Base-by-base conservation (phyloP, 345 rosid species). In the Arabis alpina region DNA sequence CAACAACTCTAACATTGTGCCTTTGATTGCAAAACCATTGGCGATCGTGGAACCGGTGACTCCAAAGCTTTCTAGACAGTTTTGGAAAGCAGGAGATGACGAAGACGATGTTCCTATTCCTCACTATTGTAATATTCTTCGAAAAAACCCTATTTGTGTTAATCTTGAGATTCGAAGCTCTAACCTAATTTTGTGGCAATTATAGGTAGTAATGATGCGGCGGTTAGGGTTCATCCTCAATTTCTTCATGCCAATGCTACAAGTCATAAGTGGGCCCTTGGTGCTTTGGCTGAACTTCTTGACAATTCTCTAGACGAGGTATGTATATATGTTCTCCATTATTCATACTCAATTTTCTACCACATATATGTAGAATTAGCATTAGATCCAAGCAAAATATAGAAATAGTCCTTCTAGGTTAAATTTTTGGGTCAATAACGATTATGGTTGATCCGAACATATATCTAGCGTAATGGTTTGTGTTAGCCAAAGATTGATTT, bases 241-340 rank as follows among this genome's bases (percentile, higher is more conserved):
- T 92, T 92, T 68, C 82, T 92, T 64, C 98, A 90, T 81, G 89
- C 95, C 1, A 92, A 92, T 61, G 96, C 98, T 25, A 92, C 98
- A 25, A 88, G 96, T 60, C 98, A 92, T 25, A 92, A 88, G 62
- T 92, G 98, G 96, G 95, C 96, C 42, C 89, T 92, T 51, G 98
- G 98, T 80, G 96, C 98, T 74, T 81, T 88, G 27, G 98, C 96
- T 0, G 98, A 92, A 76, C 96, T 92, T 75, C 62, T 90, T 8
- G 96, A 92, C 82, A 92, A 92, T 34, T 68, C 95, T 9, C 56
- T 92, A 66, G 98, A 92, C 52, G 98, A 92, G 96, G 98, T 88
- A 77, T 23, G 95, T 88, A 77, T 36, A 36, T 19, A 19, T 19
- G 23, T 19, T 36, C 40, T 36, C 10, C 40, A 36, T 7, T 8